Evolutionary conservation across 2,329 filamentous ascomycete species (phyloP).

Genomic region (Fusarium irregulare): DNA sequence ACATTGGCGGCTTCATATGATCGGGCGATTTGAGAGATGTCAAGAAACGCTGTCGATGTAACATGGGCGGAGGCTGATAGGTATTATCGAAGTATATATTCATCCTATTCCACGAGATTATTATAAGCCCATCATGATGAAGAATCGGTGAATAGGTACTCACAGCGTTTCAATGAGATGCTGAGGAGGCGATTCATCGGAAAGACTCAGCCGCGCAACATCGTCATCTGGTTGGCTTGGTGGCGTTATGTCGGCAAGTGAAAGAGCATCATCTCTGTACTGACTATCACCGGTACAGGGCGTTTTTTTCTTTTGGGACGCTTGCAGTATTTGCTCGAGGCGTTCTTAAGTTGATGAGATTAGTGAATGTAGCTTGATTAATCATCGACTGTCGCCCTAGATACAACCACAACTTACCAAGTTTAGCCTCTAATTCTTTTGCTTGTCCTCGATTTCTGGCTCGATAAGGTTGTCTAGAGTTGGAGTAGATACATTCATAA

Average conservation of each 20-base stretch:
- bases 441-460: neutral
- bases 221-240: neutral
- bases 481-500: slow-evolving; percentile 16
- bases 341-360: neutral
- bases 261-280: fast-evolving
- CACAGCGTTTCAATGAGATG: slow-evolving; percentile 15
- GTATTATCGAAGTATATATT: slow-evolving; percentile 8
- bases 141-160: neutral
- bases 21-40: neutral
- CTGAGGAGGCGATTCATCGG: neutral
- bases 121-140: fast-evolving
- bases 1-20: slow-evolving; percentile 17
- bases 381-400: neutral
- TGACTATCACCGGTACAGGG: neutral
- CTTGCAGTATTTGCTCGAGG: slow-evolving; percentile 6
- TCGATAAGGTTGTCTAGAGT: slow-evolving; percentile 10
- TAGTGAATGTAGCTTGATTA: neutral
- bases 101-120: neutral
- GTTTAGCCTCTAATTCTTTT: slow-evolving; percentile 10
- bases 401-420: neutral
- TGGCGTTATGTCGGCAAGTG: neutral
- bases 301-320: neutral
- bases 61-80: slow-evolving; percentile 3
- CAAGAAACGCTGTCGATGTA: slow-evolving; percentile 18
- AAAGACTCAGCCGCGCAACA: neutral